Conservation (phyloP, 768 basidiomycete species). For the Psilocybe sp. region DNA sequence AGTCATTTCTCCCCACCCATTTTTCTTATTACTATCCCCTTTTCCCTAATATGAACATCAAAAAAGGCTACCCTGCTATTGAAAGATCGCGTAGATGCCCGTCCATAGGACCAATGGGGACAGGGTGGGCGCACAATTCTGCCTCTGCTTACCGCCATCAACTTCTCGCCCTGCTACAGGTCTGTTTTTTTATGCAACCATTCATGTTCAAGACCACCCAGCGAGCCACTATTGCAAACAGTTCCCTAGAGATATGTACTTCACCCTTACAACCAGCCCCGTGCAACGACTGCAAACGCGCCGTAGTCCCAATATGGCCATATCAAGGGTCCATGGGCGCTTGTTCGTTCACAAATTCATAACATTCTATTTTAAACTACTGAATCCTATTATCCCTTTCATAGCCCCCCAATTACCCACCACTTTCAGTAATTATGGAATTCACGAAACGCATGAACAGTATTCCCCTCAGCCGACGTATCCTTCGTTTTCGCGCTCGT, state of each 20-base stretch:
- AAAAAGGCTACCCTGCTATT: conserved; percentile 67
- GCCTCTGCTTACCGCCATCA: conserved; percentile 85
- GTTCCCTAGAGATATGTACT: conserved; percentile 52
- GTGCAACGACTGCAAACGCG: conserved; percentile 61
- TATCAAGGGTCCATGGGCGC: conserved; percentile 30
- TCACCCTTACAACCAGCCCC: conserved; percentile 61
- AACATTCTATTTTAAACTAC: conserved; percentile 12
- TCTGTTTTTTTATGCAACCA: conserved; percentile 68
- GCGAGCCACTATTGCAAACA: conserved; percentile 49
- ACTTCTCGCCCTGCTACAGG: conserved; percentile 82
- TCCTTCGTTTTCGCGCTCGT: conserved; percentile 45
- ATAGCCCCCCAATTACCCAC: conserved; percentile 46
- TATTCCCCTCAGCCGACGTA: conserved; percentile 47
- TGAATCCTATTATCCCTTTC: conserved; percentile 30
- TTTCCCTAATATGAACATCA: conserved; percentile 63
- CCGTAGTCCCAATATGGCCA: conserved; percentile 42
- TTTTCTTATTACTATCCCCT: conserved; percentile 58
- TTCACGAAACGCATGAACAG: conserved; percentile 42
- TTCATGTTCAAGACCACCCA: conserved; percentile 50
- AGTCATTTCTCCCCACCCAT: conserved; percentile 46
- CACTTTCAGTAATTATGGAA: conserved; percentile 54
- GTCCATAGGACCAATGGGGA: conserved; percentile 70
- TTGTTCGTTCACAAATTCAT: conserved; percentile 31
- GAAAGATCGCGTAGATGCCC: conserved; percentile 67
- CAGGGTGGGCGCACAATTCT: conserved; percentile 89